Percentiles rank a stretch among this genome's conserved stretches.
Conservation (phyloP, 1,284 basidiomycete species). For the Apiotrichum domesticum region DNA sequence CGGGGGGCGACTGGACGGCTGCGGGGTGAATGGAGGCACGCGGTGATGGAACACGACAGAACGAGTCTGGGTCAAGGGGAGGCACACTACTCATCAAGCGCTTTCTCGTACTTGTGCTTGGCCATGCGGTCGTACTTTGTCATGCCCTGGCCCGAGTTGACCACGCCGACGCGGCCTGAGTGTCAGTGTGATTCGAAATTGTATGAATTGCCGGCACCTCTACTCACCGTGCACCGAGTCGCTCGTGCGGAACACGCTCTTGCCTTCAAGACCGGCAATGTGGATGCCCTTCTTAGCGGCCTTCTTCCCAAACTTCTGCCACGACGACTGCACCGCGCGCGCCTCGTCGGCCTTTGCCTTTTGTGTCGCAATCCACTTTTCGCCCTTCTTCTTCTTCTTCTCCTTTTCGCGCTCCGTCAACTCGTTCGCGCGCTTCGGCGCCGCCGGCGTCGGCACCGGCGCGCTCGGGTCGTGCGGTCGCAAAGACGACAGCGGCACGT, state of each 20-base stretch:
- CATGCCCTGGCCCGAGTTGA: conserved; percentile 88
- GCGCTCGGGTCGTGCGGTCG: conserved; percentile 52
- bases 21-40: not conserved
- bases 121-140: conserved; percentile 64
- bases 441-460: conserved; percentile 58
- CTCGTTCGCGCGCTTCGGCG: conserved; percentile 62
- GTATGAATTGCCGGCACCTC: not conserved
- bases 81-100: conserved; percentile 61
- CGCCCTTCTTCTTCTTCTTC: conserved; percentile 89
- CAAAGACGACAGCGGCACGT: conserved; percentile 66
- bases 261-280: conserved; percentile 72
- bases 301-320: conserved; percentile 98
- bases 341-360: conserved; percentile 87
- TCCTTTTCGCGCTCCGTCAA: conserved; percentile 80
- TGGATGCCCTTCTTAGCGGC: conserved; percentile 87
- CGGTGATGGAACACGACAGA: no score
- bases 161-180: conserved; percentile 71
- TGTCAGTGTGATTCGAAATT: not conserved
- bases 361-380: conserved; percentile 83
- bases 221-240: not conserved
- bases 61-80: no score
- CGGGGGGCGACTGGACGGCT: not conserved
- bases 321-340: conserved; percentile 77
- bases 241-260: conserved; percentile 85
- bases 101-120: conserved; percentile 79